Percentiles rank a stretch among this genome's conserved stretches.
These are phyloP conservation scores for Hysterium pulicare DNA, from an alignment of 2,329 filamentous ascomycete genomes.

Conservation along the genomic window DNA sequence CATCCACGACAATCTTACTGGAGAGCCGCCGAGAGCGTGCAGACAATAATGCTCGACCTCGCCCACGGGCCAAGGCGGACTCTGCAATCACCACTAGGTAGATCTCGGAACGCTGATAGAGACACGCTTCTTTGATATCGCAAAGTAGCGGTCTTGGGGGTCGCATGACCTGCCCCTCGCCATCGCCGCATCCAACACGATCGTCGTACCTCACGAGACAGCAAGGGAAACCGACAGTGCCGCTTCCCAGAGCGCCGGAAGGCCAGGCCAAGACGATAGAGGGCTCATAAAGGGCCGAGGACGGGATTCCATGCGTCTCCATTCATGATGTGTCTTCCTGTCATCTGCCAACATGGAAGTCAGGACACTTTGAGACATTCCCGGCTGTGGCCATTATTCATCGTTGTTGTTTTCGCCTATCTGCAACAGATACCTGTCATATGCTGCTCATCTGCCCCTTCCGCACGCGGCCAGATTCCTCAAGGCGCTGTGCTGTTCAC, in stretches of 20 bases:
- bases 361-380: constrained; percentile 2
- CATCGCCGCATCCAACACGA: constrained; percentile 2
- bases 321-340: constrained; percentile 2
- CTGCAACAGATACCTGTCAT: neutral
- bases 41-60: no score
- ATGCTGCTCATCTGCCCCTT: neutral
- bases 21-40: no score
- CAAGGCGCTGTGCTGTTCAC: neutral
- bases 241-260: no score
- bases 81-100: neutral
- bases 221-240: constrained; percentile 2
- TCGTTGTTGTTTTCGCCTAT: no score
- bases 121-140: neutral
- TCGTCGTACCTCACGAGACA: constrained; percentile 10
- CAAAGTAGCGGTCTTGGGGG: neutral
- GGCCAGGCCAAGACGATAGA: neutral
- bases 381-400: no score
- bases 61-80: neutral
- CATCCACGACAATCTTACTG: no score
- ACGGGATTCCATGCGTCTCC: constrained; percentile 5
- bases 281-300: neutral
- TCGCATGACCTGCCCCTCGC: constrained; percentile 10
- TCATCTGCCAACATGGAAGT: neutral
- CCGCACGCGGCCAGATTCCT: neutral
- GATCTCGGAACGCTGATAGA: neutral